A percentile compares a stretch with the other conserved stretches of the same genome.
These are phyloP conservation scores for Linnemannia exigua DNA, from an alignment of 192 early-diverging fungal species.

Conservation along the genomic window DNA sequence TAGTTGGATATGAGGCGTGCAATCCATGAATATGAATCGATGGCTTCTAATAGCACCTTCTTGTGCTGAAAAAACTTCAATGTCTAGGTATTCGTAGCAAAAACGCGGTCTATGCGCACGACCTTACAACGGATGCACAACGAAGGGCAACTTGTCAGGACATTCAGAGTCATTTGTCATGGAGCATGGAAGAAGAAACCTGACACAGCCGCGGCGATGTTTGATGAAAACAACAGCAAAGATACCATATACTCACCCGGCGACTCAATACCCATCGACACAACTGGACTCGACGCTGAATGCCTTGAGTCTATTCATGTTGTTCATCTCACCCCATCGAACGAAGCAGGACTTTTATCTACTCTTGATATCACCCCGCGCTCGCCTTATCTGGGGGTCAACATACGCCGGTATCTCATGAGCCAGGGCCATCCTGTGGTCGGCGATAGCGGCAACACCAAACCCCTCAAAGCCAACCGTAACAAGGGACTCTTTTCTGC, in stretches of 20 bases:
- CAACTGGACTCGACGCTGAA: conserved; percentile 8
- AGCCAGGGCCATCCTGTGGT: conserved; percentile 64
- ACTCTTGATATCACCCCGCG: conserved; percentile 44
- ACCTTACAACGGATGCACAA: conserved; percentile 52
- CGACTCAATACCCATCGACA: not conserved
- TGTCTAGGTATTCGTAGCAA: conserved; percentile 61
- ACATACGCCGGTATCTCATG: conserved; percentile 67
- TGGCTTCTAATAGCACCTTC: not conserved
- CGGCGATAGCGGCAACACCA: conserved; percentile 68
- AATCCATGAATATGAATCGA: not conserved
- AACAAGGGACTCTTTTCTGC: conserved; percentile 72
- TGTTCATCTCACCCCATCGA: conserved; percentile 48
- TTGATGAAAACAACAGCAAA: not conserved
- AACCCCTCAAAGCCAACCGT: conserved; percentile 64
- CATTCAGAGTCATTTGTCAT: conserved; percentile 58
- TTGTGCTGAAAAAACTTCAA: not conserved
- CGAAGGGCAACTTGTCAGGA: conserved; percentile 29
- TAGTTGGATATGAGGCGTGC: not conserved
- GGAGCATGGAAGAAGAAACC: conserved; percentile 17
- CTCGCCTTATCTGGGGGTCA: conserved; percentile 55
- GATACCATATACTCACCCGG: not conserved
- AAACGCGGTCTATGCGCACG: conserved; percentile 38
- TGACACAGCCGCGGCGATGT: not conserved
- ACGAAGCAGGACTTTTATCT: conserved; percentile 50
- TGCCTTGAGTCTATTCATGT: conserved; percentile 33